Percentiles rank a stretch among this genome's conserved stretches.
Evolutionary conservation across 164 flowering plant species (phyloP).

Genomic region (Malania oleifera): DNA sequence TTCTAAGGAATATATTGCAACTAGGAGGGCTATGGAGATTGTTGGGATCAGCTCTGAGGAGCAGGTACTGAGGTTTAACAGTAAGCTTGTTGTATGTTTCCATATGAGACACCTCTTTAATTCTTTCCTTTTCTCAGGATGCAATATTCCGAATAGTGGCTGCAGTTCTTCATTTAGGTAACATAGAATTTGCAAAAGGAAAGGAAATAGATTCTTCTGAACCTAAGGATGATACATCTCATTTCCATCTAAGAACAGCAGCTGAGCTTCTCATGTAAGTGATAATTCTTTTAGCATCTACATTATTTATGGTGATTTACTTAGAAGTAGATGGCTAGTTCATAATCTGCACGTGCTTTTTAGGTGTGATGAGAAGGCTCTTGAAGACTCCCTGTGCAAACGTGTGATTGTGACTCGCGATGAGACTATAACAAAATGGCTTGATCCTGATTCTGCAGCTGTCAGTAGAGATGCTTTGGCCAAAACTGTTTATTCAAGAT

Average conservation of each 20-base stretch:
- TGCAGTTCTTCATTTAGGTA: constrained; percentile 85
- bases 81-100: too few relatives aligned
- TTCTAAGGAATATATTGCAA: constrained; percentile 65
- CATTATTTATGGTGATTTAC: constrained; percentile 2
- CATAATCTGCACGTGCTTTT: constrained; percentile 14
- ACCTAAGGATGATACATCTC: constrained; percentile 75
- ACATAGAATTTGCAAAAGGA: constrained; percentile 73
- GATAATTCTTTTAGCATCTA: background rate
- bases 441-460: constrained; percentile 74
- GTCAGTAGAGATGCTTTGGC: constrained; percentile 86
- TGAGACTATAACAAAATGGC: constrained; percentile 76
- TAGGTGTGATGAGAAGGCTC: constrained; percentile 82
- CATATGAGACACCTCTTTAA: background rate
- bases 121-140: constrained; percentile 47
- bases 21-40: constrained; percentile 89
- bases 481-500: constrained; percentile 64
- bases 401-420: constrained; percentile 86
- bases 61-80: too few relatives aligned
- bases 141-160: constrained; percentile 83
- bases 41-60: too few relatives aligned
- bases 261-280: constrained; percentile 77
- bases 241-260: constrained; percentile 66
- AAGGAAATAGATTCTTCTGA: constrained; percentile 66
- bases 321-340: background rate
- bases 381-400: constrained; percentile 82